A percentile compares a stretch with the other conserved stretches of the same genome.
Evolutionary conservation across 2,329 filamentous ascomycete species (phyloP).

Genomic region (Sclerotinia nivalis): DNA sequence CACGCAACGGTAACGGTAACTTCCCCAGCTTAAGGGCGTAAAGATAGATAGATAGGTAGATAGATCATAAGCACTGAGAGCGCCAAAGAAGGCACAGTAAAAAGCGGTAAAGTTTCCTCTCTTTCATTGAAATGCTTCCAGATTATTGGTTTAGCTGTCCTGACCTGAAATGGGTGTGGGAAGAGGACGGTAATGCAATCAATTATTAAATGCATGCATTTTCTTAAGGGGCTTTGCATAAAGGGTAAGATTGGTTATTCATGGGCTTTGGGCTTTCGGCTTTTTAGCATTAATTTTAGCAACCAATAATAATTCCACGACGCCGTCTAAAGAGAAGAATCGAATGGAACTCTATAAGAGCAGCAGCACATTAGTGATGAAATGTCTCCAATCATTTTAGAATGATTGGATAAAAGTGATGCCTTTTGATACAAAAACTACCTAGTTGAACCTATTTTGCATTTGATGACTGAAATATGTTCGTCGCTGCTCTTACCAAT

Average conservation of each 20-base stretch:
- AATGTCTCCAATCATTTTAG: not conserved
- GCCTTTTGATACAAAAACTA: not conserved
- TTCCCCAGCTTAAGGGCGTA: constrained; percentile 2
- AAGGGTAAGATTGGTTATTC: constrained; percentile 18
- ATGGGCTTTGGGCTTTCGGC: not conserved
- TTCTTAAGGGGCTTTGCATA: constrained; percentile 15
- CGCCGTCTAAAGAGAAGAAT: not conserved
- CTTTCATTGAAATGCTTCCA: constrained; percentile 1
- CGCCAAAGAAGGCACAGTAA: constrained; percentile 7
- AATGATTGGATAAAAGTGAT: not conserved
- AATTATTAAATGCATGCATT: constrained; percentile 11
- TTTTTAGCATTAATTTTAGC: not conserved
- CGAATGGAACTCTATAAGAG: not conserved
- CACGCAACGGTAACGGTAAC: constrained; percentile 12
- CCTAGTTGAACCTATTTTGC: not conserved
- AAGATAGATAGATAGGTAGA: not conserved
- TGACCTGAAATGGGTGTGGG: not conserved
- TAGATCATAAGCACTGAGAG: not conserved
- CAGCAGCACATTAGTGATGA: constrained; percentile 7
- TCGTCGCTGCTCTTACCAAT: constrained; percentile 3
- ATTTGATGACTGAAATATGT: not conserved
- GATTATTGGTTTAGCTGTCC: not conserved
- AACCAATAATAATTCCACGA: constrained; percentile 5
- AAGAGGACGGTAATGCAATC: constrained; percentile 17
- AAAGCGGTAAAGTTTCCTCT: constrained; percentile 12